phyloP scores from a whole-genome alignment of 306 rosid genomes.

The Ormosia semicastrata region DNA sequence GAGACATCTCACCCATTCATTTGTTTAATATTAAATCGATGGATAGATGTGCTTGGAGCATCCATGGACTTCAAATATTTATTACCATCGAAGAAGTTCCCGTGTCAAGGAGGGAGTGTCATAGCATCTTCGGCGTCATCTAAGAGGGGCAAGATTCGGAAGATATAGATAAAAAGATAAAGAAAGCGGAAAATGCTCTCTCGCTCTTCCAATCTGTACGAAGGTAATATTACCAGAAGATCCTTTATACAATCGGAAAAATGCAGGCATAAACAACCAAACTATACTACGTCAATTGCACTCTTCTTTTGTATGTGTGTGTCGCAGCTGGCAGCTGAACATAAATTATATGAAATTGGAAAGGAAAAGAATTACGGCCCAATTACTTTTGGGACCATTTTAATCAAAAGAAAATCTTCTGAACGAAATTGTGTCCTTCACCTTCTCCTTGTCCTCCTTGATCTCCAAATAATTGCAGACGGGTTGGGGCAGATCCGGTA shows the following conservation, averaged over 20 bases:
- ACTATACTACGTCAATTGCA: conserved; percentile 7
- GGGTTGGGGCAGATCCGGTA: conserved; percentile 84
- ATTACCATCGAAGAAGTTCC: too few relatives aligned
- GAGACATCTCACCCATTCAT: too few relatives aligned
- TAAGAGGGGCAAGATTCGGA: background rate
- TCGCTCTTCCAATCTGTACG: background rate
- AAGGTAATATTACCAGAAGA: background rate
- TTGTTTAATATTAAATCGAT: too few relatives aligned
- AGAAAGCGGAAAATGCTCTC: background rate
- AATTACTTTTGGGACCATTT: background rate
- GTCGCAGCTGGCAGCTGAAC: conserved; percentile 4
- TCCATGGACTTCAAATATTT: too few relatives aligned
- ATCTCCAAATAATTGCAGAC: conserved; percentile 84
- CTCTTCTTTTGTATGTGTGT: background rate
- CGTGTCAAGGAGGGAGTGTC: background rate
- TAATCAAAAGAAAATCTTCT: background rate
- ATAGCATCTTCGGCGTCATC: conserved; percentile 19
- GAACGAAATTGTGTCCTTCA: conserved; percentile 24
- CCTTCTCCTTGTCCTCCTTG: conserved; percentile 57
- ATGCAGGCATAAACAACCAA: background rate
- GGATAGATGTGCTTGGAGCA: too few relatives aligned
- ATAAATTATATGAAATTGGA: background rate
- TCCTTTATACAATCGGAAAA: conserved; percentile 17
- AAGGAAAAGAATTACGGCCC: background rate
- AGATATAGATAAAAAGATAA: background rate